Percentiles rank a stretch among this genome's conserved stretches.
phyloP scores from a whole-genome alignment of 2,329 filamentous ascomycete genomes.

The Epichloe sp. region DNA sequence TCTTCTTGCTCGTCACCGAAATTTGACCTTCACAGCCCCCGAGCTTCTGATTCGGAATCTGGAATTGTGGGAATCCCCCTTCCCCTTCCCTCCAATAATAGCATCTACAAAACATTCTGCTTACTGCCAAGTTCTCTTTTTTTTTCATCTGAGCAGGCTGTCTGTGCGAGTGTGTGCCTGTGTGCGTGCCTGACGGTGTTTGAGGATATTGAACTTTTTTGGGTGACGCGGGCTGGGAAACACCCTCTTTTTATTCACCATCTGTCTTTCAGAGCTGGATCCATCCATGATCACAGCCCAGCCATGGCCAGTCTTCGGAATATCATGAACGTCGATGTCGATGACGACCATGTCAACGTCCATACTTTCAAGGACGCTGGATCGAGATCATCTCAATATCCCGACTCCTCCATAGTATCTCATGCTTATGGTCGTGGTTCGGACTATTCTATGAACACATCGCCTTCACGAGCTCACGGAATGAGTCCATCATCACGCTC shows the following conservation, averaged over 20 bases:
- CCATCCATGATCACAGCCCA: constrained; percentile 24
- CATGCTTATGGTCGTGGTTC: constrained; percentile 10
- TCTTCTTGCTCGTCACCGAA: background rate
- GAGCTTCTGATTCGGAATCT: background rate
- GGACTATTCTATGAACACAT: constrained; percentile 15
- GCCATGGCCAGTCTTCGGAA: constrained; percentile 41
- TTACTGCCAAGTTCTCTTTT: constrained; percentile 4
- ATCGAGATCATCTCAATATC: constrained; percentile 19
- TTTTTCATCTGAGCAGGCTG: constrained; percentile 25
- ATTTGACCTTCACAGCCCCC: constrained; percentile 7
- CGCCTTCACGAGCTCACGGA: constrained; percentile 21
- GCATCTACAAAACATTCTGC: constrained; percentile 4
- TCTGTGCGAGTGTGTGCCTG: constrained; percentile 24
- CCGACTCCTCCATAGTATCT: constrained; percentile 20
- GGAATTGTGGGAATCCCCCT: background rate
- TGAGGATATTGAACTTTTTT: constrained; percentile 3
- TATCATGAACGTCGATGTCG: constrained; percentile 43
- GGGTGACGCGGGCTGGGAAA: constrained; percentile 1
- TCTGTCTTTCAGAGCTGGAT: constrained; percentile 12
- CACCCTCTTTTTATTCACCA: background rate
- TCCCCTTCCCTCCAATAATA: constrained; percentile 2
- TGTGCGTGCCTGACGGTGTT: background rate
- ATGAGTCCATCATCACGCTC: constrained; percentile 20
- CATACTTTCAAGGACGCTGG: constrained; percentile 29
- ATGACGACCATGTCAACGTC: constrained; percentile 33